Evolutionary conservation across 2,329 filamentous ascomycete genomes (phyloP), one percentile per base, ranked within the genome.

Genomic region (Mycocentrospora acerina): DNA sequence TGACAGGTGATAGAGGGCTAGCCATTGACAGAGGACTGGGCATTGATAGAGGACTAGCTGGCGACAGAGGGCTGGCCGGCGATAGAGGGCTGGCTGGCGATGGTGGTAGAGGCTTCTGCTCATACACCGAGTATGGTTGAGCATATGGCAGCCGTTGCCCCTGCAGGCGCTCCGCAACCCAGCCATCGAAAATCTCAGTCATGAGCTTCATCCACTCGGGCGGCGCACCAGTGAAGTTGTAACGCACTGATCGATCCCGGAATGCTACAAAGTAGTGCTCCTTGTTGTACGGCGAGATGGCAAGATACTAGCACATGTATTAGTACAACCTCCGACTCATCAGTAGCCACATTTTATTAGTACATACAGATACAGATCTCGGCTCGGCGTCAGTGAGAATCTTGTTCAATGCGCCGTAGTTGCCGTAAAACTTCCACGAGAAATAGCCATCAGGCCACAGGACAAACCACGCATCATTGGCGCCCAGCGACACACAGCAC

Each of bases 241-340:
- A 66, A 32, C 62, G 57, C 37, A 66, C 46, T 17, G 59, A 60
- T 16, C 53, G 51, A 31, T 66, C 53, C 7, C 40, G 47, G 34
- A 63, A 65, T 1, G 60, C 61, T 24, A 64, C 41, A 24, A 66
- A 65, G 43, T 60, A 64, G 24, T 65, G 62, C 9, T 59, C 40
- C 10, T 51, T 53, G 48, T 60, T 54, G 38, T 62, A 65, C 0
- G 61, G 62, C n/a, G 53, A 59, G 11, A 66, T 53, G 19, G 62
- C 59, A 13, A 66, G 51, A 32, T 63, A 62, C 62, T 66, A n/a
- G 11, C 17, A 3, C 4, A 15, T 9, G 12, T 37, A 7, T 28
- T 26, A 18, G 16, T 6, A 19, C 12, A 15, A 24, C 24, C 9
- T 28, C 8, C 6, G 2, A 10, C 11, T 3, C 2, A 30, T 43